Percentiles rank a stretch among this genome's conserved stretches.
These are phyloP conservation scores for Prunus davidiana DNA, from an alignment of 306 rosid genomes.

Conservation along the genomic window DNA sequence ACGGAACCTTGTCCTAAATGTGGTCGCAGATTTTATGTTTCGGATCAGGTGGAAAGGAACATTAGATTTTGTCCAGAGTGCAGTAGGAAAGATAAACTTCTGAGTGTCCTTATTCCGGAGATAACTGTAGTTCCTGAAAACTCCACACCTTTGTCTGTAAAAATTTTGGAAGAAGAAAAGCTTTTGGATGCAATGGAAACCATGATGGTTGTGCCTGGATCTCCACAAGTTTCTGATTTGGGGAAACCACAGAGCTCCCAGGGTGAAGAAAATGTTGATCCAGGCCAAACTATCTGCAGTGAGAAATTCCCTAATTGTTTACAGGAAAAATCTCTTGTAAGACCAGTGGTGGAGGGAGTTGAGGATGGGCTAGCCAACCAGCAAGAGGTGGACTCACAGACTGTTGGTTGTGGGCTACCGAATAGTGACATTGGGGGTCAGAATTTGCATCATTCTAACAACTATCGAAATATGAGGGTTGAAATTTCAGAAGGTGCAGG, in stretches of 20 bases:
- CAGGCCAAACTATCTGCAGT: conserved; percentile 35
- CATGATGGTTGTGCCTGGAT: conserved; percentile 26
- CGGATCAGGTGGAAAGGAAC: conserved; percentile 34
- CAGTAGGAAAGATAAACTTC: conserved; percentile 38
- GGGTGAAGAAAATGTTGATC: conserved; percentile 37
- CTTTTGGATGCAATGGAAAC: conserved; percentile 29
- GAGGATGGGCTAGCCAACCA: conserved; percentile 29
- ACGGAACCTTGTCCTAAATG: conserved; percentile 53
- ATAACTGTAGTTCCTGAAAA: conserved; percentile 36
- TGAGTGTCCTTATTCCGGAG: conserved; percentile 32
- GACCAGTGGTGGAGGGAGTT: conserved; percentile 31
- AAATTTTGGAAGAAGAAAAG: conserved; percentile 34
- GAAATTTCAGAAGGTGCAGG: conserved; percentile 69
- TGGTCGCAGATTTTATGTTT: conserved; percentile 40
- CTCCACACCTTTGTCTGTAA: conserved; percentile 27
- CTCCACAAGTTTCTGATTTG: conserved; percentile 29
- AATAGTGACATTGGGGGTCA: conserved; percentile 36
- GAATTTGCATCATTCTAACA: conserved; percentile 37
- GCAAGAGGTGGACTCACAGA: conserved; percentile 35
- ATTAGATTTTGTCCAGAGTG: conserved; percentile 56
- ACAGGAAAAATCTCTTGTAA: conserved; percentile 37
- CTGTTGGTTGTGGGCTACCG: conserved; percentile 27
- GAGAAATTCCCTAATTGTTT: conserved; percentile 37
- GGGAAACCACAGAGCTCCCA: conserved; percentile 34
- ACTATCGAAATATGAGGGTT: conserved; percentile 38